Base-by-base conservation (phyloP, 148 eudicot genomes). In the Polygonum maritimum region DNA sequence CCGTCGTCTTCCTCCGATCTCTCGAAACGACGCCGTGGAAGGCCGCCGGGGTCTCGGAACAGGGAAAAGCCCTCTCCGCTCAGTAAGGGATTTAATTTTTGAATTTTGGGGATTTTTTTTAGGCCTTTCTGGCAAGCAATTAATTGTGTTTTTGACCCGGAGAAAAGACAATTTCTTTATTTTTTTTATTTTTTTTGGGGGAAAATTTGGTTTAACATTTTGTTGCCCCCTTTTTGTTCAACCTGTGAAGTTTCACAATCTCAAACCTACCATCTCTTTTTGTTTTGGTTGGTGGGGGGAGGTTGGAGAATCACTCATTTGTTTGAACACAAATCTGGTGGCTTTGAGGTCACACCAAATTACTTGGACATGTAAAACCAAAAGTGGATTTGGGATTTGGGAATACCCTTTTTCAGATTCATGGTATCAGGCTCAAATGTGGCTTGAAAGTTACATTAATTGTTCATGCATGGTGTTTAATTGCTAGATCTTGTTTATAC, bases 21-120 rank as follows among this genome's bases (percentile, higher is more conserved):
- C 38, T 48, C 75, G 14, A 72, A 72, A 48, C 75, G 75, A 48
- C 75, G 75, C 33, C 75, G 75, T 72, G 75, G 75, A 22, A 72
- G 75, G 75, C 75, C 75, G 13, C 75, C 54, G 7, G 75, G 75
- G 49, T 72, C 75, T 14, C 52, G 75, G 16, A 72, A 72, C 35
- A 33, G 75, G 54, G 52, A 44, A 26, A 72, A 72, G 45, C 52
- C 54, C 36, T 26, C 75, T 0, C 75, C 75, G 9, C 33, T 26
- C 2, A 54, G 75, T 72, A 45, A 10, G 75, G 15, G 45, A 44
- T 71, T 71, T 71, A 4, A 6, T 67, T 35, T 35, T 67, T 60
- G 14, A 36, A 13, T 31, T 60, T 57, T 33, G 15, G 39, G 18
- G 18, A 33, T 0, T 12, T 31, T 63, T 62, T 4, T 18, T 31